phyloP scores from a whole-genome alignment of 2,329 filamentous ascomycete genomes.

The Xylariaceae sp. region DNA sequence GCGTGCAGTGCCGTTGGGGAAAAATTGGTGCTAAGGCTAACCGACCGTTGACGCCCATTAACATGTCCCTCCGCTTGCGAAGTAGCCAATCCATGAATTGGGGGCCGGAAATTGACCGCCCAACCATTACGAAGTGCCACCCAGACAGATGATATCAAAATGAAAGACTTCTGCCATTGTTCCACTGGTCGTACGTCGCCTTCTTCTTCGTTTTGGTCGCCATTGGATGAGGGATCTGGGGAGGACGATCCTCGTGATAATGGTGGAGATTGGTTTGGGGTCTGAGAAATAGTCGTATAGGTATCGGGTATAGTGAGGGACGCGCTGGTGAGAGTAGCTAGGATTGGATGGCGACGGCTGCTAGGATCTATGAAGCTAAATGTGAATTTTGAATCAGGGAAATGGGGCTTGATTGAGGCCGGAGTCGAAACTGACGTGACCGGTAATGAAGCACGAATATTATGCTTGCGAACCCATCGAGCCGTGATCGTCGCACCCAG shows the following conservation, averaged over 20 bases:
- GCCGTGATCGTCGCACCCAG: slow-evolving; percentile 55
- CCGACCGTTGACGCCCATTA: slow-evolving; percentile 20
- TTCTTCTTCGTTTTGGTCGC: slow-evolving; percentile 20
- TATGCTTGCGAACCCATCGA: slow-evolving; percentile 59
- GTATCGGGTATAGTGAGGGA: slow-evolving; percentile 64
- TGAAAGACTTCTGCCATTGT: slow-evolving; percentile 42
- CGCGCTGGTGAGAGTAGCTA: slow-evolving; percentile 60
- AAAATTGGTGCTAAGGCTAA: slow-evolving; percentile 18
- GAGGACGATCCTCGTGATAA: slow-evolving; percentile 32
- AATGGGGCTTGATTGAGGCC: slow-evolving; percentile 23
- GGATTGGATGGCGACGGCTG: slow-evolving; percentile 65
- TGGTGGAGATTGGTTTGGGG: slow-evolving; percentile 44
- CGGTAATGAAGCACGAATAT: slow-evolving; percentile 27
- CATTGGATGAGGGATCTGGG: slow-evolving; percentile 12
- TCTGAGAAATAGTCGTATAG: slow-evolving; percentile 54
- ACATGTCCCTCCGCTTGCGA: slow-evolving; percentile 4
- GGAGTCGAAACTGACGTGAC: slow-evolving; percentile 21
- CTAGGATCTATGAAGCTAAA: slow-evolving; percentile 71
- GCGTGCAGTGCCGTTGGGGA: slow-evolving; percentile 8
- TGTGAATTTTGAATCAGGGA: slow-evolving; percentile 55
- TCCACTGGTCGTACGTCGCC: slow-evolving; percentile 37
- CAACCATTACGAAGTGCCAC: slow-evolving; percentile 44
- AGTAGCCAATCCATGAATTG: slow-evolving; percentile 13
- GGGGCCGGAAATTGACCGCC: slow-evolving; percentile 34
- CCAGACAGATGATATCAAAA: slow-evolving; percentile 48